These are phyloP conservation scores for Flaveria brownii DNA, from an alignment of 129 eudicot genomes.

Conservation along the genomic window DNA sequence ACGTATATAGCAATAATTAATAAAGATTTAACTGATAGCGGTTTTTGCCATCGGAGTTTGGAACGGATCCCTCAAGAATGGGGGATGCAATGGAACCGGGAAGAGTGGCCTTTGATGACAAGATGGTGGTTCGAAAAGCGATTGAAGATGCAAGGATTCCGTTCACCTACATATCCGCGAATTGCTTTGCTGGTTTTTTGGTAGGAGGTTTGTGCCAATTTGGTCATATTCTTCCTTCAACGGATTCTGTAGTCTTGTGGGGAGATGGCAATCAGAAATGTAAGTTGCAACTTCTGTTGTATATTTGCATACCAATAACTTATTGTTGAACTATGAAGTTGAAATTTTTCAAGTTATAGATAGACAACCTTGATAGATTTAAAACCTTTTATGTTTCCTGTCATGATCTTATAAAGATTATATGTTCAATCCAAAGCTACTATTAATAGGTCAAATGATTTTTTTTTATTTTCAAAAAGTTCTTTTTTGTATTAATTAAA, in stretches of 20 bases:
- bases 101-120: conserved; percentile 48
- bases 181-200: conserved; percentile 51
- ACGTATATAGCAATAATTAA: too few species aligned
- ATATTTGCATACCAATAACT: too few species aligned
- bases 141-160: conserved; percentile 48
- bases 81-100: conserved; percentile 48
- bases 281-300: background rate
- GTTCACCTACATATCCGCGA: conserved; percentile 42
- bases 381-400: too few species aligned
- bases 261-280: conserved; percentile 64
- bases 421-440: too few species aligned
- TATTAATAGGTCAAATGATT: too few species aligned
- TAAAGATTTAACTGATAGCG: conserved; percentile 21
- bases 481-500: too few species aligned
- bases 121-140: conserved; percentile 47
- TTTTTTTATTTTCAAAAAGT: too few species aligned
- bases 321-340: too few species aligned
- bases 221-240: conserved; percentile 48
- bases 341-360: too few species aligned
- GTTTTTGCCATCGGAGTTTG: conserved; percentile 56
- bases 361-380: too few species aligned
- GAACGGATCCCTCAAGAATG: conserved; percentile 50
- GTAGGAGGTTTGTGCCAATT: conserved; percentile 55
- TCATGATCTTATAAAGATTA: too few species aligned
- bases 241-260: conserved; percentile 39